Percentiles rank a stretch among this genome's conserved stretches.
Evolutionary conservation across 768 basidiomycete species (phyloP).

Genomic region (Phanerochaete carnosa): DNA sequence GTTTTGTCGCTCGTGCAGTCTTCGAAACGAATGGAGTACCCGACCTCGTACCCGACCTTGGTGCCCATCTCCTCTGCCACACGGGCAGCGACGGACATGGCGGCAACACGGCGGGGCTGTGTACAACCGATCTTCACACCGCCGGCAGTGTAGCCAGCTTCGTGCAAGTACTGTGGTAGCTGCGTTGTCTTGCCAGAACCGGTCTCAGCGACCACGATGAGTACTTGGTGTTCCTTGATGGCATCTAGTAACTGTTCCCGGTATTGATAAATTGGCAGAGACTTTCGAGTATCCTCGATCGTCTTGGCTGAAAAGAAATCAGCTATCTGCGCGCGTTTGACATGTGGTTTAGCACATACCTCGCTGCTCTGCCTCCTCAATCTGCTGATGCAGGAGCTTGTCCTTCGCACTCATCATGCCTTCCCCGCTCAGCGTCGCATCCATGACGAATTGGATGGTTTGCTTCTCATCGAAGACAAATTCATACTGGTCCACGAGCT

Average conservation of each 20-base stretch:
- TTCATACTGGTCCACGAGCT: constrained; percentile 83
- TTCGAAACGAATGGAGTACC: constrained; percentile 99
- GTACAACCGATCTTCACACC: constrained; percentile 94
- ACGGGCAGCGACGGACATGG: constrained; percentile 98
- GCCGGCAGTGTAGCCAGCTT: constrained; percentile 88
- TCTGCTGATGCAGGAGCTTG: constrained; percentile 78
- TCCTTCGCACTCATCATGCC: constrained; percentile 80
- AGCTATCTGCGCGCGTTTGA: neutral
- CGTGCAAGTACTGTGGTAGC: constrained; percentile 95
- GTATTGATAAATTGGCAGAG: constrained; percentile 86
- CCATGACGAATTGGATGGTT: constrained; percentile 94
- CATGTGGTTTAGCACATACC: constrained; percentile 44
- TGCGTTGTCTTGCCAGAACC: constrained; percentile 99
- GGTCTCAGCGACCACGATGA: constrained; percentile 97
- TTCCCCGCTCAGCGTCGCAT: constrained; percentile 62
- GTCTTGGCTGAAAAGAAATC: constrained; percentile 55
- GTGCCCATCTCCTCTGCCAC: constrained; percentile 99
- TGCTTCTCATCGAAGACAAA: constrained; percentile 99
- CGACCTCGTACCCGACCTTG: constrained; percentile 96
- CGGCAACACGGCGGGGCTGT: constrained; percentile 96
- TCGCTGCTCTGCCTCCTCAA: constrained; percentile 88
- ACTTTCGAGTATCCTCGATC: constrained; percentile 93
- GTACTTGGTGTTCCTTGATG: constrained; percentile 86
- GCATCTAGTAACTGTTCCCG: constrained; percentile 88
- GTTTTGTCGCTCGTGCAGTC: constrained; percentile 99